A percentile compares a stretch with the other conserved stretches of the same genome.
Conservation (phyloP, 202 grass and related monocot species). For the Saccharum hybrid region DNA sequence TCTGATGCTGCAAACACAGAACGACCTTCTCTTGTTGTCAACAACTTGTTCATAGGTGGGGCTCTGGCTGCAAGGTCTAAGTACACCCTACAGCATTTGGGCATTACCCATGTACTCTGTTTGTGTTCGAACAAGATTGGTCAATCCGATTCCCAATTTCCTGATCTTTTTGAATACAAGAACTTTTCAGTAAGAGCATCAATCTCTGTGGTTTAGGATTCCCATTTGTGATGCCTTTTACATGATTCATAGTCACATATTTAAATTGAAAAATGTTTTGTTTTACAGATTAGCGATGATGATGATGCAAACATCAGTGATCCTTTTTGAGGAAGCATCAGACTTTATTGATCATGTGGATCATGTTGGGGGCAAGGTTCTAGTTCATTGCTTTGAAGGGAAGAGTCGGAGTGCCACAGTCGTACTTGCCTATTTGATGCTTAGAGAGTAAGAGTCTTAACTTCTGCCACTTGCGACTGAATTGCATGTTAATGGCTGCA, state of each 20-base stretch:
- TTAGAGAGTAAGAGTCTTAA: constrained; percentile 69
- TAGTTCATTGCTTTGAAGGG: constrained; percentile 95
- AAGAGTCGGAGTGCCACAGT: constrained; percentile 95
- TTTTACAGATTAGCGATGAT: constrained; percentile 82
- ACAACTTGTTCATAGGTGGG: constrained; percentile 84
- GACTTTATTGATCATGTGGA: constrained; percentile 73
- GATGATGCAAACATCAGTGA: constrained; percentile 88
- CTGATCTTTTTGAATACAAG: constrained; percentile 87
- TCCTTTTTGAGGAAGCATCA: constrained; percentile 84
- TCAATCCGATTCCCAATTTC: constrained; percentile 99
- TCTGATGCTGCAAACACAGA: constrained; percentile 89
- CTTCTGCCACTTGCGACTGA: not conserved
- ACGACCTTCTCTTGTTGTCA: constrained; percentile 74
- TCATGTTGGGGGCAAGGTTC: constrained; percentile 69
- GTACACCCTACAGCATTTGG: constrained; percentile 84
- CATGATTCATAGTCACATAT: constrained; percentile 11
- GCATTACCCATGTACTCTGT: constrained; percentile 91
- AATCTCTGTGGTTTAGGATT: constrained; percentile 40
- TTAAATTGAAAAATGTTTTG: constrained; percentile 3
- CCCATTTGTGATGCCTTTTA: not conserved
- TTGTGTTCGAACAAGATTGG: constrained; percentile 99
- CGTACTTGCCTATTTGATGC: constrained; percentile 85
- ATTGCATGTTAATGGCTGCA: not conserved
- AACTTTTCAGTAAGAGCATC: constrained; percentile 86
- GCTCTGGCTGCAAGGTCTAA: constrained; percentile 94